Base-by-base conservation (phyloP, 139 green algal species). In the Marvania coccoides region DNA sequence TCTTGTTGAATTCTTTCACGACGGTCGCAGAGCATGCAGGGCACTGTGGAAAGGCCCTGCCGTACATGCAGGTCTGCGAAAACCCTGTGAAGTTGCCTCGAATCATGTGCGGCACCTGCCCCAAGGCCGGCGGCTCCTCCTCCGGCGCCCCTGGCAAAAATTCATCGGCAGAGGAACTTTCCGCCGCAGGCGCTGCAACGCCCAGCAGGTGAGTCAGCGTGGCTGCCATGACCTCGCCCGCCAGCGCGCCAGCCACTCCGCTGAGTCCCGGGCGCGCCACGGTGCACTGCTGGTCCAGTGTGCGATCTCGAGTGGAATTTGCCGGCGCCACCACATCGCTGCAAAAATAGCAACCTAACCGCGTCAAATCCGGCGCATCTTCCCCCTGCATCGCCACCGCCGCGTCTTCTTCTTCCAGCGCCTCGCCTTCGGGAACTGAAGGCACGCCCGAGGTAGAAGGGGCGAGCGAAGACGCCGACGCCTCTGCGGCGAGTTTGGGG, bases 311-410 rank as follows among this genome's bases (percentile, higher is more conserved):
- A 0, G 88, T 97, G 45, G 87, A 96, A 67, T 98, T 86, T 28
- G 85, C 48, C 0, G 94, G 94, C 0, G 92, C 92, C 6, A 98
- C 83, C 1, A 99, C 91, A 60, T 99, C 94, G 72, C 96, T 98
- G 82, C 94, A 99, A 64, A 98, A 99, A 84, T 99, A 99, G 81
- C 94, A 99, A 5, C 94, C 93, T 47, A 98, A 83, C 5, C 85
- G 82, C 26, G 23, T 45, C 35, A 19, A 28, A 28, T 63, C 36
- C 55, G 28, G 28, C 28, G 34, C 26, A 3, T 65, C 6, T 14
- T 26, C 58, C 45, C 3, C 35, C 26, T 63, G 19, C 12, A 38
- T 58, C 4, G 46, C 65, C 38, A 23, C 30, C 7, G 58, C 33
- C 3, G 19, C 31, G 23, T 9, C 37, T 15, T 13, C 33, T 42